phyloP scores from a whole-genome alignment of 306 rosid species.

The Quercus aquifolioides region DNA sequence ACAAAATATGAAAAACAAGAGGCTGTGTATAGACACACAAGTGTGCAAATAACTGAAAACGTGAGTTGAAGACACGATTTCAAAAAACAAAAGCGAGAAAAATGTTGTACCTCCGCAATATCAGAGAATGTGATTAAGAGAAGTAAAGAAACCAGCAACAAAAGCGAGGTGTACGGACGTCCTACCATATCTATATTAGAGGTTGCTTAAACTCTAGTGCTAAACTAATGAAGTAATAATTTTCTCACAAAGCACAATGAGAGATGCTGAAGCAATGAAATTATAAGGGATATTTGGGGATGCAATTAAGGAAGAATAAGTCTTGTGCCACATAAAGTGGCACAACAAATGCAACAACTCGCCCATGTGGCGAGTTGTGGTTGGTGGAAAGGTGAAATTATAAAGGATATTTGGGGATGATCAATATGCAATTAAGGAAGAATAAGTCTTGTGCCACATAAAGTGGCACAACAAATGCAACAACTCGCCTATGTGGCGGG shows the following conservation, averaged over 20 bases:
- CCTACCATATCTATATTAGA: constrained; percentile 24
- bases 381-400: too few relatives aligned
- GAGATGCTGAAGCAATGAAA: neutral
- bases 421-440: too few relatives aligned
- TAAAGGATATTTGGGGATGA: too few relatives aligned
- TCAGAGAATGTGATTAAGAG: constrained; percentile 52
- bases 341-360: too few relatives aligned
- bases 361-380: too few relatives aligned
- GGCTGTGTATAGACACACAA: too few relatives aligned
- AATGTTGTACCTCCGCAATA: constrained; percentile 48
- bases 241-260: neutral
- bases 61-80: neutral
- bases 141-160: constrained; percentile 51
- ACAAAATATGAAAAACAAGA: too few relatives aligned
- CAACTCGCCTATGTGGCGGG: too few relatives aligned
- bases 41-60: too few relatives aligned
- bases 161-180: constrained; percentile 35
- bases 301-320: neutral
- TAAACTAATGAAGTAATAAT: neutral
- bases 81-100: neutral
- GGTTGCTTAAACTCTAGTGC: neutral
- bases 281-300: constrained; percentile 18
- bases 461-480: too few relatives aligned
- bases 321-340: too few relatives aligned
- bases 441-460: too few relatives aligned